Evolutionary conservation across 805 yeast species (phyloP).

Genomic region (Lipomyces chichibuensis): DNA sequence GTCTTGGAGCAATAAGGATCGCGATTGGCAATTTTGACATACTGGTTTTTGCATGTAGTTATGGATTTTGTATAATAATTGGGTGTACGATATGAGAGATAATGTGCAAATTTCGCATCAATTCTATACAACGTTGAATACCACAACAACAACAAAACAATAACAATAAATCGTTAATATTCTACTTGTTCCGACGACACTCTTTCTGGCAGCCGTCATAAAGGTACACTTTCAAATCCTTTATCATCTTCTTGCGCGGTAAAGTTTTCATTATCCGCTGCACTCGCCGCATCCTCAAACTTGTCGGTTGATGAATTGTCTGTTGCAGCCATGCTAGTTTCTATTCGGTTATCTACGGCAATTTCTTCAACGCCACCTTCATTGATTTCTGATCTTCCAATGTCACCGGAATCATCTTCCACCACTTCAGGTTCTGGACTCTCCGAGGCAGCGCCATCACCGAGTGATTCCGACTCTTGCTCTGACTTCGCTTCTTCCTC

Average conservation of each 20-base stretch:
- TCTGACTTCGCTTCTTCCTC: conserved; percentile 6
- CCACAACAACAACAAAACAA: neutral
- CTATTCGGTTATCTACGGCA: neutral
- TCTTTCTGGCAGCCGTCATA: neutral
- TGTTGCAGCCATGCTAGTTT: neutral
- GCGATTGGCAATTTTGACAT: neutral
- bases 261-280: conserved; percentile 4
- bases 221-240: conserved; percentile 21
- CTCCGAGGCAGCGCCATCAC: neutral
- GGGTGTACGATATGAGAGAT: neutral
- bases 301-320: conserved; percentile 15
- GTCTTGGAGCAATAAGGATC: neutral
- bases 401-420: conserved; percentile 1
- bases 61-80: neutral
- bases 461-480: neutral
- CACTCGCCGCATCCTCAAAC: conserved; percentile 24
- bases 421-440: conserved; percentile 9
- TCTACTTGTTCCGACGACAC: conserved; percentile 6
- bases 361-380: neutral
- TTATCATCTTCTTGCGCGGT: conserved; percentile 2
- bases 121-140: neutral
- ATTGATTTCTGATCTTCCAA: conserved; percentile 4
- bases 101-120: neutral
- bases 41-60: neutral
- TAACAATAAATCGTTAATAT: neutral